Base-by-base conservation (phyloP, 1,284 basidiomycete species). In the Naganishia sp. region DNA sequence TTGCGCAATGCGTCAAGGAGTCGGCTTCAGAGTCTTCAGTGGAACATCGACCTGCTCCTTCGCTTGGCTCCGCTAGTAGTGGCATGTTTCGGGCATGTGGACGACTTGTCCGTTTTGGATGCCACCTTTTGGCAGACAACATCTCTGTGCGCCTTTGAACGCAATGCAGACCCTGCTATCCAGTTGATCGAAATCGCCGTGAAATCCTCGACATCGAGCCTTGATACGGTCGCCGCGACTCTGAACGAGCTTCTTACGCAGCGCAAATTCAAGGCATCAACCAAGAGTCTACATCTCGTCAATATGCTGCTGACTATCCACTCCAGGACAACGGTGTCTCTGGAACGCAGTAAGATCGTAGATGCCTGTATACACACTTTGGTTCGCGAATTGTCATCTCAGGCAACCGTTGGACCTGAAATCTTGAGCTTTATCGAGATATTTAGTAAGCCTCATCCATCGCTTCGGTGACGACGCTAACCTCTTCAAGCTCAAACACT, bases 311-410 rank as follows among this genome's bases (percentile, higher is more conserved):
- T 72, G 15, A 63, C 68, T 3, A 56, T 55, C 3, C 50, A 63
- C 4, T 64, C 67, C 1, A 42, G 49, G 2, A 39, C 52, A 3
- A 33, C 64, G 15, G 55, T 53, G 11, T 42, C 31, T 3, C 43
- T 57, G 3, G 44, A 57, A 0, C 49, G 57, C 48, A 45, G 60
- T 36, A 65, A 61, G 31, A 33, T 75, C 13, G 54, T 74, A 6
- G 66, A 71, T 13, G 45, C 71, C 28, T 73, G 72, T 1, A 52
- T 76, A 52, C 70, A 72, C 45, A 66, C 59, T 48, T 70, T 69
- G 7, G 70, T 72, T 1, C 66, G 70, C 45, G 28, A 70, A 1
- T 70, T 72, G 21, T 71, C 70, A 2, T 66, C 69, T 10, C 65
- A 70, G 10, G 55, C 42, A 5, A 68, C 66, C 13, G 65, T 75